These are phyloP conservation scores for Cytospora piceicola DNA, from an alignment of 2,329 filamentous ascomycete species.

Conservation along the genomic window DNA sequence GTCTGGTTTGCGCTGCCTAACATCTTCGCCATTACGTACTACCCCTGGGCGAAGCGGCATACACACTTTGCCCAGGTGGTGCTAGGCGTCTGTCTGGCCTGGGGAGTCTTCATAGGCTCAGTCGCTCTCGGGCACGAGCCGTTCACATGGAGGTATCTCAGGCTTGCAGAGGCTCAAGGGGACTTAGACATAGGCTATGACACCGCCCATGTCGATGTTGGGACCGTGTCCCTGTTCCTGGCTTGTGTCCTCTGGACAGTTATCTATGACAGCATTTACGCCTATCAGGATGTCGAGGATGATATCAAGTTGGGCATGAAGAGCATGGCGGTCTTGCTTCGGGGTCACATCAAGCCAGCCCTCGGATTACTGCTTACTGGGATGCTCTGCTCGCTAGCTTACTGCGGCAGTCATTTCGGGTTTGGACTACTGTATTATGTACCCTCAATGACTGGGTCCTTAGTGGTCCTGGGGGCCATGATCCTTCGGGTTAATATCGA, in stretches of 20 bases:
- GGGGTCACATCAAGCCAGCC: slow-evolving; percentile 34
- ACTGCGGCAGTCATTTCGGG: background rate
- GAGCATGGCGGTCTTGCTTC: slow-evolving; percentile 40
- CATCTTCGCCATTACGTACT: slow-evolving; percentile 37
- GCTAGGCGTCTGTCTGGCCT: slow-evolving; percentile 41
- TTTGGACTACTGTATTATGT: background rate
- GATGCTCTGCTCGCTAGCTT: slow-evolving; percentile 29
- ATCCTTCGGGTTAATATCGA: slow-evolving; percentile 36
- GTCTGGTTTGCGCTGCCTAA: slow-evolving; percentile 34
- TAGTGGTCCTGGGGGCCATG: background rate
- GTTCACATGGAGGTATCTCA: background rate
- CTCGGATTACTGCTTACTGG: slow-evolving; percentile 31
- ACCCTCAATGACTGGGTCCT: background rate
- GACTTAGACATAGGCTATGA: too few species aligned
- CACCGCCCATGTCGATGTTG: background rate
- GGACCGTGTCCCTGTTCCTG: background rate
- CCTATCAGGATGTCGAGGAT: slow-evolving; percentile 41
- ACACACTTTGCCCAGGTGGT: slow-evolving; percentile 43
- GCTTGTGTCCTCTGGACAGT: slow-evolving; percentile 38
- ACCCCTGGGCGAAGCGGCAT: slow-evolving; percentile 43
- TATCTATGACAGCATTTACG: slow-evolving; percentile 45
- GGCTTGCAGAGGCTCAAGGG: background rate
- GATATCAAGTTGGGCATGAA: slow-evolving; percentile 41
- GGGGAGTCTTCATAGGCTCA: slow-evolving; percentile 39
- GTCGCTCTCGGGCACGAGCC: slow-evolving; percentile 31